A percentile compares a stretch with the other conserved stretches of the same genome.
These are phyloP conservation scores for Pinus albicaulis DNA, from an alignment of 75 land plant species.

Conservation along the genomic window DNA sequence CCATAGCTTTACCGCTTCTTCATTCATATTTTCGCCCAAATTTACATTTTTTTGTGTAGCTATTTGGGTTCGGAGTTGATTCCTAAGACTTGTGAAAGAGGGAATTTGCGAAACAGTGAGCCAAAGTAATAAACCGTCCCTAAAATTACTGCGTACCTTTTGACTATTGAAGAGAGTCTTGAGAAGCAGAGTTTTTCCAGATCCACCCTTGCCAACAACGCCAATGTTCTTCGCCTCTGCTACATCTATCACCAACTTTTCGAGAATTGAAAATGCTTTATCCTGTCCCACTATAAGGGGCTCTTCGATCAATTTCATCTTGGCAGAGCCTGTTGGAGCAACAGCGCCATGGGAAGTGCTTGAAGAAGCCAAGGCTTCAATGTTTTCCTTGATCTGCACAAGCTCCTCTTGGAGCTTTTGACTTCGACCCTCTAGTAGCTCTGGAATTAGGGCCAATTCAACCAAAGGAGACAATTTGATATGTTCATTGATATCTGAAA, in stretches of 20 bases:
- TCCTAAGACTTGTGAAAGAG: not conserved
- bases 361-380: not conserved
- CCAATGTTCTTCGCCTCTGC: not conserved
- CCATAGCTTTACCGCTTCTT: not conserved
- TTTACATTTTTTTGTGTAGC: not conserved
- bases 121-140: not conserved
- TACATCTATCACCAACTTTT: not conserved
- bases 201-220: not conserved
- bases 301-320: not conserved
- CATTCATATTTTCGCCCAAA: not conserved
- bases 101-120: not conserved
- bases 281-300: not conserved
- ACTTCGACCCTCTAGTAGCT: not conserved
- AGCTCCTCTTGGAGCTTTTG: not conserved
- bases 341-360: not conserved
- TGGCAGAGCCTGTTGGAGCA: not conserved
- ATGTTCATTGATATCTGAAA: not conserved
- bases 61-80: not conserved
- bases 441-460: not conserved
- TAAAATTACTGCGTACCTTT: not conserved
- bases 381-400: not conserved
- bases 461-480: not conserved
- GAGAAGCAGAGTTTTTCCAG: not conserved
- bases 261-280: not conserved
- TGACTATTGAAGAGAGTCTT: not conserved